Conservation (phyloP, 306 rosid species). For the Cyamopsis tetragonoloba region DNA sequence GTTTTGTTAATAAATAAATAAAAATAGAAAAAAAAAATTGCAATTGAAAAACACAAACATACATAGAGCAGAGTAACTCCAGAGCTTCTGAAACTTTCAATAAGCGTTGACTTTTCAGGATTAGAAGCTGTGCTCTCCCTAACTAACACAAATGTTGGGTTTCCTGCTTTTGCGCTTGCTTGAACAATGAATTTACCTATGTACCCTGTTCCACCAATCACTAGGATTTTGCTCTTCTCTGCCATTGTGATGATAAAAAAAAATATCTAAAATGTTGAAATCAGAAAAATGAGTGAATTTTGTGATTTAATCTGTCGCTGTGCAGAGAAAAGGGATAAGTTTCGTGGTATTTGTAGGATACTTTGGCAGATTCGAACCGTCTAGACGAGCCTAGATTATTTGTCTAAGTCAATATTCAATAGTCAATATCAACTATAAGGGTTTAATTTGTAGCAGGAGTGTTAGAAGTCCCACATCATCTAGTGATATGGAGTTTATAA, state of each 20-base stretch:
- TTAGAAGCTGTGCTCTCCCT: slow-evolving; percentile 25
- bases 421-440: no score
- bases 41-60: no score
- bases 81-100: slow-evolving; percentile 18
- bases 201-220: slow-evolving; percentile 41
- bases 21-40: no score
- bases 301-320: neutral
- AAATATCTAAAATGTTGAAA: neutral
- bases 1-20: no score
- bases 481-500: no score
- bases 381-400: no score
- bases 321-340: neutral
- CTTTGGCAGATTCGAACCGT: no score
- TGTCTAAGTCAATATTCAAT: neutral
- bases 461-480: no score
- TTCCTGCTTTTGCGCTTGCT: slow-evolving; percentile 38
- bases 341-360: neutral
- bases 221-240: slow-evolving; percentile 37
- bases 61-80: slow-evolving; percentile 14
- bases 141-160: slow-evolving; percentile 33
- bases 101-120: neutral
- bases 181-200: slow-evolving; percentile 36
- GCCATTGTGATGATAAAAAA: slow-evolving; percentile 9
- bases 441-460: no score
- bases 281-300: neutral